phyloP scores from a whole-genome alignment of 2,329 filamentous ascomycete genomes.

The Alternaria triticimaculans region DNA sequence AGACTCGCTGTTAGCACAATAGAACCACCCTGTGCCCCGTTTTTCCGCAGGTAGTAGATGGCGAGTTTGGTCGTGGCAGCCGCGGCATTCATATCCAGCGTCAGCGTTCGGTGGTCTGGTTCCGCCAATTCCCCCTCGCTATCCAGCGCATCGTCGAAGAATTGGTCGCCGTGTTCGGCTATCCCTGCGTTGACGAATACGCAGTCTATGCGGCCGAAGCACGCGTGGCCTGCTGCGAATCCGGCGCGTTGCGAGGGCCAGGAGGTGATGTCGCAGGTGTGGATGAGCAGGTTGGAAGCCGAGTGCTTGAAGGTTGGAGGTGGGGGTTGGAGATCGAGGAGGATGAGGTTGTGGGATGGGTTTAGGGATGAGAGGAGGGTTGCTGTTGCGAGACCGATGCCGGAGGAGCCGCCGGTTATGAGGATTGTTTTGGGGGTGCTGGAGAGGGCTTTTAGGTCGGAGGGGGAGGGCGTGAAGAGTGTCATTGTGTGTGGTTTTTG shows the following conservation, averaged over 20 bases:
- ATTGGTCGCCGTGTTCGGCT: conserved; percentile 57
- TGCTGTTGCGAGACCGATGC: conserved; percentile 52
- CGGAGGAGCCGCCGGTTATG: conserved; percentile 51
- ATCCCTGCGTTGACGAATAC: conserved; percentile 61
- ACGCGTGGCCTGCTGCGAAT: conserved; percentile 51
- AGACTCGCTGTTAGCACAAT: conserved; percentile 58
- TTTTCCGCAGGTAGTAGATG: conserved; percentile 55
- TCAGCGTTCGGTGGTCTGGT: conserved; percentile 54
- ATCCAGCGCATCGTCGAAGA: conserved; percentile 57
- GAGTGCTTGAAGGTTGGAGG: conserved; percentile 41
- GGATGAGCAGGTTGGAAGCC: conserved; percentile 39
- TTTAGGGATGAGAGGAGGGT: conserved; percentile 48
- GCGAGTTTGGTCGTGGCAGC: conserved; percentile 57
- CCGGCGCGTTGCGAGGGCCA: conserved; percentile 55
- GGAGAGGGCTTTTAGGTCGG: conserved; percentile 28
- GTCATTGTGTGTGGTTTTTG: too few species aligned
- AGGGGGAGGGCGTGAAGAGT: conserved; percentile 31
- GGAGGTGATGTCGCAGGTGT: conserved; percentile 54
- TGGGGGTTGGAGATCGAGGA: conserved; percentile 50
- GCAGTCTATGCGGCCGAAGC: conserved; percentile 54
- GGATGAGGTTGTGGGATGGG: conserved; percentile 50
- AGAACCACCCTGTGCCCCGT: conserved; percentile 48
- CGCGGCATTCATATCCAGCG: conserved; percentile 57
- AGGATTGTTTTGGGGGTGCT: conserved; percentile 42
- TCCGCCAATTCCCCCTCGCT: conserved; percentile 51